Conservation (phyloP, 2,329 filamentous ascomycete genomes). For the Fusarium annulatum region DNA sequence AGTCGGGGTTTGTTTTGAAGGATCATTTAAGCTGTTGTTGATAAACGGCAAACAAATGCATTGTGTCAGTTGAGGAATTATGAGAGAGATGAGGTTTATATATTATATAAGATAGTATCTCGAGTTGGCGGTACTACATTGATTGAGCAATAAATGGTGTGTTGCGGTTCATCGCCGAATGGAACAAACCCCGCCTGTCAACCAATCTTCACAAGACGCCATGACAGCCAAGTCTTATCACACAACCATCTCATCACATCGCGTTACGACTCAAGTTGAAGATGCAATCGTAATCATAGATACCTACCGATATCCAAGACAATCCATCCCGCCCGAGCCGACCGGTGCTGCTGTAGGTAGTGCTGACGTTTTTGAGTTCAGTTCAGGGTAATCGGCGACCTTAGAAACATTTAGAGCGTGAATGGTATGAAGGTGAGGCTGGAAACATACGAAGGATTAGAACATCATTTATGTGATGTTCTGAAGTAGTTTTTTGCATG, state of each 20-base stretch:
- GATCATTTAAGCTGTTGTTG: background rate
- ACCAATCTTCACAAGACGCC: background rate
- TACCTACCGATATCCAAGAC: constrained; percentile 13
- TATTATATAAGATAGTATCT: no score
- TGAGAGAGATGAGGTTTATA: no score
- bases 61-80: no score
- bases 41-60: background rate
- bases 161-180: background rate
- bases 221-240: constrained; percentile 17
- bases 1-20: constrained; percentile 26
- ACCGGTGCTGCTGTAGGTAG: background rate
- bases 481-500: rapidly evolving
- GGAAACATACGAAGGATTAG: background rate
- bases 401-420: background rate
- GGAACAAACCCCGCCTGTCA: background rate
- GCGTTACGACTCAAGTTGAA: background rate
- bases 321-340: constrained; percentile 31
- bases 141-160: background rate
- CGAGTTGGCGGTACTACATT: rapidly evolving
- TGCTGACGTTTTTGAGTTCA: background rate
- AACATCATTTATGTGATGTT: no score
- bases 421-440: no score
- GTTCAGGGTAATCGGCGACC: constrained; percentile 6
- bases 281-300: background rate
- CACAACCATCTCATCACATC: constrained; percentile 14